Evolutionary conservation across 305 asterid genomes (phyloP), one percentile per base, ranked within the genome.

Genomic region (Fraxinus platypoda): DNA sequence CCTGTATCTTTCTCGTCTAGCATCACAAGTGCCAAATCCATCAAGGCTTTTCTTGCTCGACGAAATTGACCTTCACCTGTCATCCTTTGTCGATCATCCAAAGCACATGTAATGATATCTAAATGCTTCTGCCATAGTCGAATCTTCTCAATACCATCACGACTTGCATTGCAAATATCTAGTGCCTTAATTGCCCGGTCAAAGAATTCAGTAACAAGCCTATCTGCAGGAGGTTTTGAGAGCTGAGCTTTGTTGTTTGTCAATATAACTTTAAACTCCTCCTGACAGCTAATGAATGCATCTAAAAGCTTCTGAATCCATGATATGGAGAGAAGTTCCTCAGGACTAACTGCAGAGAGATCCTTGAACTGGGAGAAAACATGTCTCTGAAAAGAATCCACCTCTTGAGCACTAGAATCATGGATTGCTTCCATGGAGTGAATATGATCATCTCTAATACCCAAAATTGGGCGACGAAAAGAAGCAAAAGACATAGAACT

Each of bases 141-240:
- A 76, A 96, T 84, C 74, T 88, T 91, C 89, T 93, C 97, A 37
- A 93, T 85, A 19, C 97, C 99, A 85, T 96, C 98, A 8, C 99
- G 97, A 43, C 95, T 86, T 9, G 99, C 94, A 76, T 96, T 96
- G 86, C 93, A 90, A 57, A 96, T 94, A 87, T 96, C 99, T 87
- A 96, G 95, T 49, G 97, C 98, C 84, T 94, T 94, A 8, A 94
- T 90, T 31, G 92, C 85, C 77, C 95, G 83, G 54, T 96, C 99
- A 54, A 92, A 93, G 84, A 85, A 96, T 43, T 96, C 99, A 0
- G 88, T 52, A 11, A 92, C 84, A 52, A 91, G 89, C 89, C 80
- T 92, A 85, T 96, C 97, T 1, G 90, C 75, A 0, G 94, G 92
- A 8, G 93, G 88, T 46, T 89, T 89, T 15, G 86, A 81, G 78